phyloP scores from a whole-genome alignment of 2,329 filamentous ascomycete species.

The Coccinonectria pachysandricola region DNA sequence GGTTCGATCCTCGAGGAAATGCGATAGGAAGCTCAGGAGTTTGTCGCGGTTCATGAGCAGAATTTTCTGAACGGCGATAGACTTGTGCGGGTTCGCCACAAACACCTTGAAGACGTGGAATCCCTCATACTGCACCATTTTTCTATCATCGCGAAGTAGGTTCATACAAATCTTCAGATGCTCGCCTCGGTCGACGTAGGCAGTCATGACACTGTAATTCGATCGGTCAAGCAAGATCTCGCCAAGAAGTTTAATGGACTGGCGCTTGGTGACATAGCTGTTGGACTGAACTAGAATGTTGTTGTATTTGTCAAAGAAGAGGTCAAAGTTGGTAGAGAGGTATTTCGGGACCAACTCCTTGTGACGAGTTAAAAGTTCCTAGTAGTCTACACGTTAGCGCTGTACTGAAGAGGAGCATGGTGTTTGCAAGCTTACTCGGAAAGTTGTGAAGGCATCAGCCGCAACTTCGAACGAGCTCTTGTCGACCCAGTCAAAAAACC shows the following conservation, averaged over 20 bases:
- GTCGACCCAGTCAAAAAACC: constrained; percentile 95
- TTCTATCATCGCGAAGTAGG: constrained; percentile 83
- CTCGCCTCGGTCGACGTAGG: constrained; percentile 89
- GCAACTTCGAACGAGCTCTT: constrained; percentile 93
- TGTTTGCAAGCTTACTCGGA: constrained; percentile 52
- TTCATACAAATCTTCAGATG: constrained; percentile 99
- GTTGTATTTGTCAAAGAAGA: constrained; percentile 91
- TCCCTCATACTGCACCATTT: constrained; percentile 99
- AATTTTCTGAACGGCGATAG: constrained; percentile 89
- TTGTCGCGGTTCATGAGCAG: constrained; percentile 93
- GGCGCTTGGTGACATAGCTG: constrained; percentile 94
- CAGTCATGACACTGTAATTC: constrained; percentile 97
- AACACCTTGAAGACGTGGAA: constrained; percentile 99
- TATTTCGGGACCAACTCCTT: constrained; percentile 86
- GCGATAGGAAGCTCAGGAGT: constrained; percentile 76
- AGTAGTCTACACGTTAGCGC: constrained; percentile 5
- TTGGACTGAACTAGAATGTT: constrained; percentile 77
- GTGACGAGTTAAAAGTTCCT: constrained; percentile 92
- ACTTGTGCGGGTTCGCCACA: constrained; percentile 97
- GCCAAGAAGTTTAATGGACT: constrained; percentile 93
- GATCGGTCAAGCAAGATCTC: constrained; percentile 90
- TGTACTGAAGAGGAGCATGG: background rate
- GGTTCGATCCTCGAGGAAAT: constrained; percentile 87
- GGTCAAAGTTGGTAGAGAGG: constrained; percentile 77
- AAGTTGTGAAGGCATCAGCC: constrained; percentile 95